These are phyloP conservation scores for Dysphania ambrosioides DNA, from an alignment of 148 eudicot genomes.

Conservation along the genomic window DNA sequence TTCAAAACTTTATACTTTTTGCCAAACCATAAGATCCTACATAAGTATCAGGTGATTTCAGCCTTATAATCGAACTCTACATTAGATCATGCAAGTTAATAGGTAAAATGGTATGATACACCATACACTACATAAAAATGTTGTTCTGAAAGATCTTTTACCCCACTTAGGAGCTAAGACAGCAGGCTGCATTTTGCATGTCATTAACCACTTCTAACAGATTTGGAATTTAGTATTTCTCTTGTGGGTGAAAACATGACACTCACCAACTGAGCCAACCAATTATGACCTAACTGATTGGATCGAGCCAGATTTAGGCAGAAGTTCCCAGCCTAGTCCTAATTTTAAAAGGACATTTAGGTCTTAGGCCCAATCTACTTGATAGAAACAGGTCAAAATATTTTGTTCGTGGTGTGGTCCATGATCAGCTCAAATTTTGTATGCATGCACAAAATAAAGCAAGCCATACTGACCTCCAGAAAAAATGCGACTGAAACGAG, in stretches of 20 bases:
- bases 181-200: too few species aligned
- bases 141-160: background rate
- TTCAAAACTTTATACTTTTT: background rate
- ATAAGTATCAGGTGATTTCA: background rate
- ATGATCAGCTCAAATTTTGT: background rate
- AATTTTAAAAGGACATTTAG: background rate
- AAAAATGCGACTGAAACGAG: constrained; percentile 67
- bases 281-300: background rate
- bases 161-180: background rate
- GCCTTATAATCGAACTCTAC: background rate
- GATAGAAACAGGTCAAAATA: background rate
- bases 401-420: background rate
- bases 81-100: background rate
- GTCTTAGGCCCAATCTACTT: too few species aligned
- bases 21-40: background rate
- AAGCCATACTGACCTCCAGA: constrained; percentile 48
- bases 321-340: background rate
- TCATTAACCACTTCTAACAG: background rate
- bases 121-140: background rate
- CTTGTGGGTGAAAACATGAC: background rate
- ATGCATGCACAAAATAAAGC: background rate
- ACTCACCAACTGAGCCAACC: background rate
- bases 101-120: background rate
- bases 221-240: too few species aligned
- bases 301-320: background rate